Percentiles rank a stretch among this genome's conserved stretches.
These are phyloP conservation scores for Salix brachista DNA, from an alignment of 345 rosid genomes.

Conservation along the genomic window DNA sequence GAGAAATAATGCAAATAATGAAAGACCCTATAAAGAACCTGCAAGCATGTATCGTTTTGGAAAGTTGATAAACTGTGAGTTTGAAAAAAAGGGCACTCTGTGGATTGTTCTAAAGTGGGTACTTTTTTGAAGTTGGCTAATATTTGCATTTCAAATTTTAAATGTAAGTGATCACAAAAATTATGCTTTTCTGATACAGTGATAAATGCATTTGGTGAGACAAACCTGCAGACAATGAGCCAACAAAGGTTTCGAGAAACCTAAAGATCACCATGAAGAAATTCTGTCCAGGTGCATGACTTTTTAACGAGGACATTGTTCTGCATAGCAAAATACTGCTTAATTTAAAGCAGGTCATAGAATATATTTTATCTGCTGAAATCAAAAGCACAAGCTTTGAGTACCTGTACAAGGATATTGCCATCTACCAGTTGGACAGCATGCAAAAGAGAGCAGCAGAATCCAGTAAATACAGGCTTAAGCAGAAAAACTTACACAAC, in stretches of 20 bases:
- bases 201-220: slow-evolving; percentile 16
- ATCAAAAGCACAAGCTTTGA: slow-evolving; percentile 14
- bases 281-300: slow-evolving; percentile 65
- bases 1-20: too few species aligned
- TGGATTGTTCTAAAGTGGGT: too few species aligned
- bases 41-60: too few species aligned
- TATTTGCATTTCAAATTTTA: too few species aligned
- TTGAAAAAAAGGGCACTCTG: too few species aligned
- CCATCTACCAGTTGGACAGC: slow-evolving; percentile 52
- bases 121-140: too few species aligned
- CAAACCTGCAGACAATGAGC: slow-evolving; percentile 95
- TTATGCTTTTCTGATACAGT: not conserved
- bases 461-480: not conserved
- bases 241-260: slow-evolving; percentile 96
- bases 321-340: slow-evolving; percentile 47
- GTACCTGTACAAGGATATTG: slow-evolving; percentile 97
- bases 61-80: too few species aligned
- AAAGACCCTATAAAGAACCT: too few species aligned
- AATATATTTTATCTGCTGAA: slow-evolving; percentile 2
- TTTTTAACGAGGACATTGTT: slow-evolving; percentile 88
- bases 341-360: slow-evolving; percentile 15
- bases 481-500: not conserved
- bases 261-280: slow-evolving; percentile 76
- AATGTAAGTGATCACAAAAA: too few species aligned
- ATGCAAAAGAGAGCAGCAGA: not conserved